A percentile compares a stretch with the other conserved stretches of the same genome.
phyloP scores from a whole-genome alignment of 306 rosid genomes.

The Cucumis sativus region DNA sequence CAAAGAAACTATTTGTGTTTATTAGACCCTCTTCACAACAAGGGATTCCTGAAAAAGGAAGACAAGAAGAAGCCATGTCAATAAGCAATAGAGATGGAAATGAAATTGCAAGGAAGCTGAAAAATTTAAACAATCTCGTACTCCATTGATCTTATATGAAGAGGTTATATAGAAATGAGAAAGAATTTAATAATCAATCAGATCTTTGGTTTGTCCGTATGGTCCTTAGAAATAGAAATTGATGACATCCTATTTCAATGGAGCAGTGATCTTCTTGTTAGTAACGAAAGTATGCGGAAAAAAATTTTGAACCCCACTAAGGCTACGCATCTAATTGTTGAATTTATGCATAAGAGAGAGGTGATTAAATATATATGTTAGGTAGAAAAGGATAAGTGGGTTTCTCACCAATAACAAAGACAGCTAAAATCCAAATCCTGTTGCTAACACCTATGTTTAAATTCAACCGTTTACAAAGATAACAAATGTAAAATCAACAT shows the following conservation, averaged over 20 bases:
- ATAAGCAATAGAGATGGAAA: not conserved
- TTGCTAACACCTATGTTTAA: not conserved
- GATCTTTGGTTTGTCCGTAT: constrained; percentile 6
- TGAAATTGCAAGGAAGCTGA: not conserved
- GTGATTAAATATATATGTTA: not conserved
- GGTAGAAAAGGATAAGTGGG: not conserved
- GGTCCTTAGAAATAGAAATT: not conserved
- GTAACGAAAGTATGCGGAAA: not conserved
- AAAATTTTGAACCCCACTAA: not conserved
- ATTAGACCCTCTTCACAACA: not conserved
- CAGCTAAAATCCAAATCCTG: constrained; percentile 9
- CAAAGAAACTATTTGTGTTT: not conserved
- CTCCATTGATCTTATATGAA: not conserved
- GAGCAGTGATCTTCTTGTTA: not conserved
- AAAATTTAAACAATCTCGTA: not conserved
- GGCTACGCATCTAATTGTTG: not conserved
- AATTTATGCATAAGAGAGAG: not conserved
- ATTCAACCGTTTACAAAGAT: not conserved
- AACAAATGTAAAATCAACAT: not conserved
- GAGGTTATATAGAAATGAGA: not conserved
- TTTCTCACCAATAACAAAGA: constrained; percentile 4
- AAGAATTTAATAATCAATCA: not conserved
- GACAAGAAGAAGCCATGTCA: not conserved
- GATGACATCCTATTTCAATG: not conserved
- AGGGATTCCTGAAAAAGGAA: not conserved